phyloP scores from a whole-genome alignment of 257 asterid species.

The Solanum megistacrolobum region DNA sequence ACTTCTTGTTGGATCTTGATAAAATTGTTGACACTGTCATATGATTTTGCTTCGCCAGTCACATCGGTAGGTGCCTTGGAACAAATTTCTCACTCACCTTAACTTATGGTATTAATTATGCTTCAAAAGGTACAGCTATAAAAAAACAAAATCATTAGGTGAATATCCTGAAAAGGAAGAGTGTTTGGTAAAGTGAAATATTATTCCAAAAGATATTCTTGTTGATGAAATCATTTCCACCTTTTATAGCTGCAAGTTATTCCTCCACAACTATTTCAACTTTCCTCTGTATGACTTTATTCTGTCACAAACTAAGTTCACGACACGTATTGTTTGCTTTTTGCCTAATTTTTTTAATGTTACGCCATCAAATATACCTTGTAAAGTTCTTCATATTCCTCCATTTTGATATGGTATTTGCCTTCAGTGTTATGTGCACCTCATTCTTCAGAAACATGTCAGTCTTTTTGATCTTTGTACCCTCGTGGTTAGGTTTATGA shows the following conservation, averaged over 20 bases:
- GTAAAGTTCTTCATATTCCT: not conserved
- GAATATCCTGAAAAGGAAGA: not conserved
- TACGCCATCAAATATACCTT: not conserved
- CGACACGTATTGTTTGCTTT: not conserved
- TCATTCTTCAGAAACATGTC: not conserved
- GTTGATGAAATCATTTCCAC: not conserved
- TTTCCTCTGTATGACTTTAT: not conserved
- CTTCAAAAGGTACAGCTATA: not conserved
- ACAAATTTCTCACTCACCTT: too few relatives aligned
- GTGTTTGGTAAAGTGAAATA: not conserved
- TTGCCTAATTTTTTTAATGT: not conserved
- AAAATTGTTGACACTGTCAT: too few relatives aligned
- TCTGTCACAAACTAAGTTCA: not conserved
- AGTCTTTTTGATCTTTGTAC: not conserved
- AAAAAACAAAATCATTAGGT: not conserved
- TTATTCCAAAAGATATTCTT: not conserved
- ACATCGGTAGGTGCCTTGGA: too few relatives aligned
- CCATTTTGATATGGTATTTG: too few relatives aligned
- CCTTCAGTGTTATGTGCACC: not conserved
- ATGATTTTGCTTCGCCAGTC: too few relatives aligned
- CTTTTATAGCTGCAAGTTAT: not conserved
- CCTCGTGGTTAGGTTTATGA: not conserved
- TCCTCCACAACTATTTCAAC: not conserved
- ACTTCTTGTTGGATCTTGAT: too few relatives aligned
- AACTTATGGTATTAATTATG: not conserved